A percentile compares a stretch with the other conserved stretches of the same genome.
Evolutionary conservation across 306 rosid genomes (phyloP).

Genomic region (Quercus gilva): DNA sequence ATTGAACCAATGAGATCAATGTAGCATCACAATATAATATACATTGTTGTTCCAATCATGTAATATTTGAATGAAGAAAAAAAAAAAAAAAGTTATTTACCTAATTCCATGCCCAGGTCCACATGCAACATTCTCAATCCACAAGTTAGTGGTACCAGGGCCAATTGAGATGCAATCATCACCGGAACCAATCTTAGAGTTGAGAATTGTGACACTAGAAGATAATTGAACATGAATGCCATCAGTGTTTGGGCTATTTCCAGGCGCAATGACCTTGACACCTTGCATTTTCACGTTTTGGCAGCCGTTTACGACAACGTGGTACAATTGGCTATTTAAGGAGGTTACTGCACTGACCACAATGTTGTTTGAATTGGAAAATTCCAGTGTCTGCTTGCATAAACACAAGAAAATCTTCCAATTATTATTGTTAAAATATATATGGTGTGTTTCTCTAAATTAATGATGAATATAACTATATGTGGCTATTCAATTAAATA

Average conservation of each 20-base stretch:
- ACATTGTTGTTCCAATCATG: background rate
- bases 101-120: constrained; percentile 75
- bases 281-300: constrained; percentile 37
- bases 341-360: constrained; percentile 40
- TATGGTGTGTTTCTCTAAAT: too few relatives aligned
- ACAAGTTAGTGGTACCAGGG: constrained; percentile 53
- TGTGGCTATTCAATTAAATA: too few relatives aligned
- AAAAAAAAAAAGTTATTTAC: constrained; percentile 3
- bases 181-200: constrained; percentile 41
- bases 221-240: constrained; percentile 65
- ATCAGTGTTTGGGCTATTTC: constrained; percentile 55
- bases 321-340: constrained; percentile 49
- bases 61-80: background rate
- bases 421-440: background rate
- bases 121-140: constrained; percentile 55
- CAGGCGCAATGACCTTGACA: constrained; percentile 33
- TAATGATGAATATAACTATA: too few relatives aligned
- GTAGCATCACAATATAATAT: background rate
- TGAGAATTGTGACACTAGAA: constrained; percentile 36
- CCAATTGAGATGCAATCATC: constrained; percentile 72
- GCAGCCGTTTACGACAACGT: constrained; percentile 46
- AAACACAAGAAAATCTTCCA: background rate
- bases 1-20: background rate
- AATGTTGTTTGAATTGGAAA: constrained; percentile 43
- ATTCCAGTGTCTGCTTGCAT: constrained; percentile 31